Conservation (phyloP, 257 asterid genomes). For the Fraxinus quadrangulata region DNA sequence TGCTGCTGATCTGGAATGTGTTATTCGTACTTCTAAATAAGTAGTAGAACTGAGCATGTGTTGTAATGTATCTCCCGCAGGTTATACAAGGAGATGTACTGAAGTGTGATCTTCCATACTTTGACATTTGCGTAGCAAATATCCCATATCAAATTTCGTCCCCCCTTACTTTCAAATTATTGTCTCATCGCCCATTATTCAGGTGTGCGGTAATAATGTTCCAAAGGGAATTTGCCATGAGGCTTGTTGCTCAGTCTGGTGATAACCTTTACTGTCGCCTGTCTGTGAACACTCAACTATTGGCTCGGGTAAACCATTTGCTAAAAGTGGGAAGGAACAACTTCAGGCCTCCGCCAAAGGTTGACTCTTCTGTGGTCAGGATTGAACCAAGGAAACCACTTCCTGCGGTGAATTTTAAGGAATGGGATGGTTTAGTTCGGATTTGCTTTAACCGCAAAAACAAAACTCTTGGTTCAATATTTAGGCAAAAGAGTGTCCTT, state of each 20-base stretch:
- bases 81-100: slow-evolving; percentile 93
- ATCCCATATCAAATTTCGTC: slow-evolving; percentile 97
- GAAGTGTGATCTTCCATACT: slow-evolving; percentile 93
- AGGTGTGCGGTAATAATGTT: slow-evolving; percentile 96
- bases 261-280: slow-evolving; percentile 89
- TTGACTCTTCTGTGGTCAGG: slow-evolving; percentile 92
- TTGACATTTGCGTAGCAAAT: slow-evolving; percentile 95
- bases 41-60: no score
- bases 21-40: no score
- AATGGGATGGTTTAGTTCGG: slow-evolving; percentile 95
- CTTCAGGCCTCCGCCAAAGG: slow-evolving; percentile 98
- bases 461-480: slow-evolving; percentile 78
- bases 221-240: slow-evolving; percentile 96
- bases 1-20: background rate
- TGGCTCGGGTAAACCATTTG: slow-evolving; percentile 80
- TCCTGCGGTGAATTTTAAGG: slow-evolving; percentile 81
- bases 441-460: slow-evolving; percentile 92
- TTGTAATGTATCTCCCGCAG: slow-evolving; percentile 36
- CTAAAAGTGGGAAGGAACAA: slow-evolving; percentile 91
- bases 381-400: slow-evolving; percentile 90
- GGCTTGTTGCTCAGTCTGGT: slow-evolving; percentile 96
- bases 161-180: slow-evolving; percentile 81
- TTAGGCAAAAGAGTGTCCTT: slow-evolving; percentile 74
- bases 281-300: slow-evolving; percentile 82
- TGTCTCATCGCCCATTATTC: slow-evolving; percentile 86